Percentiles rank a stretch among this genome's conserved stretches.
These are phyloP conservation scores for Penicillium ucsense DNA, from an alignment of 495 filamentous ascomycete genomes.

Conservation along the genomic window DNA sequence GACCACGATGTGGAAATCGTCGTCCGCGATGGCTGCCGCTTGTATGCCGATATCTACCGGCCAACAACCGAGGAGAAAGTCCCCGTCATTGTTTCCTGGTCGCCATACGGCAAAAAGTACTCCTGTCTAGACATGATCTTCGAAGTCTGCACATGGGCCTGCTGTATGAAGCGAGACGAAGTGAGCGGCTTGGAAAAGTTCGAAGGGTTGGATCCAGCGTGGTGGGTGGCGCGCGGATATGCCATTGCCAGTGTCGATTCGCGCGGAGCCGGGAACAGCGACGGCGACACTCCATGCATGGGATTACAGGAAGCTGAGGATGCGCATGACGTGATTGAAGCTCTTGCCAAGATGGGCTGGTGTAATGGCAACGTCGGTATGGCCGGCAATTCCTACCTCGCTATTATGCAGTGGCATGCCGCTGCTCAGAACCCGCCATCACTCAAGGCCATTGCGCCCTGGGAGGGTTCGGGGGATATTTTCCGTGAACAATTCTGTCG, in stretches of 20 bases:
- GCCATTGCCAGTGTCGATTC: slow-evolving; percentile 31
- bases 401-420: slow-evolving; percentile 30
- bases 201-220: slow-evolving; percentile 35
- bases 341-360: slow-evolving; percentile 11
- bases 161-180: slow-evolving; percentile 2
- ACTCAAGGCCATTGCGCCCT: slow-evolving; percentile 31
- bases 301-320: slow-evolving; percentile 29
- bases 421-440: slow-evolving; percentile 26
- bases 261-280: slow-evolving; percentile 24
- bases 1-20: slow-evolving; percentile 11
- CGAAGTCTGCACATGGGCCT: slow-evolving; percentile 7
- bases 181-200: slow-evolving; percentile 24
- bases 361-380: slow-evolving; percentile 15
- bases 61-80: slow-evolving; percentile 10
- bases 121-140: not conserved
- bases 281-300: slow-evolving; percentile 25
- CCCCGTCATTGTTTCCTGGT: slow-evolving; percentile 23
- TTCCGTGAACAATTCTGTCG: slow-evolving; percentile 21
- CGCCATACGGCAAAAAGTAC: slow-evolving; percentile 24
- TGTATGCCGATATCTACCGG: slow-evolving; percentile 24
- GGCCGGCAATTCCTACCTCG: slow-evolving; percentile 22
- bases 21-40: slow-evolving; percentile 17
- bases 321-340: slow-evolving; percentile 12
- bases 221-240: slow-evolving; percentile 30
- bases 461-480: slow-evolving; percentile 30